A percentile compares a stretch with the other conserved stretches of the same genome.
Conservation (phyloP, 73 alveolate species). For the Tetrahymena borealis region DNA sequence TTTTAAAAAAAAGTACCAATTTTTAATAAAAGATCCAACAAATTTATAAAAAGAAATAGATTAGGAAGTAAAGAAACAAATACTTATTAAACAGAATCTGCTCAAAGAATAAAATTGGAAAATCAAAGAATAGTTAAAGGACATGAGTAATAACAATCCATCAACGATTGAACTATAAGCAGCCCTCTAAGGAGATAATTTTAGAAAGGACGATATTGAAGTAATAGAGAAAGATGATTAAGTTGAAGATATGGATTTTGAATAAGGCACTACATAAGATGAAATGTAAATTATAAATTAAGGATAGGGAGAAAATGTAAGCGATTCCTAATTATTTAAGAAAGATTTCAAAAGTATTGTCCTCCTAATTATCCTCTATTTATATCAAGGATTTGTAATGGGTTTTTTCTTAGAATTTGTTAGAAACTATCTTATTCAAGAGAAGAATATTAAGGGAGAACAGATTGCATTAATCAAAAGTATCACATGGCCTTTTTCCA, state of each 20-base stretch:
- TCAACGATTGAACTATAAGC: too few relatives aligned
- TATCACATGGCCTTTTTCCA: constrained; percentile 16
- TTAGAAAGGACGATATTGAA: too few relatives aligned
- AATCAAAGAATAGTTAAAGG: too few relatives aligned
- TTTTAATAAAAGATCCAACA: too few relatives aligned
- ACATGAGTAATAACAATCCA: too few relatives aligned
- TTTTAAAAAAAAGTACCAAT: too few relatives aligned
- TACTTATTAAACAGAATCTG: too few relatives aligned
- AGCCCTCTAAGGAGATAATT: too few relatives aligned
- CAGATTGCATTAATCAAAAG: background rate
- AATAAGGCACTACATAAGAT: background rate
- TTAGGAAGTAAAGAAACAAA: too few relatives aligned
- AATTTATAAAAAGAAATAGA: too few relatives aligned
- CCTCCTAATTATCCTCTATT: background rate
- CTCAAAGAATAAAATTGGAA: too few relatives aligned
- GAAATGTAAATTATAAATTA: background rate
- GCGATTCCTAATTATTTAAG: background rate
- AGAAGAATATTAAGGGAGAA: background rate
- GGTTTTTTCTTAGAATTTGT: background rate
- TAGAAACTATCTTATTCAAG: background rate
- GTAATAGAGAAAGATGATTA: too few relatives aligned
- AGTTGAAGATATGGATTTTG: background rate
- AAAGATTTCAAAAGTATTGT: background rate
- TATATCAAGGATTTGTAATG: background rate
- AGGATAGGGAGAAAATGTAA: background rate